Conservation (phyloP, 78 protist species). For the Thecamonas trahens region DNA sequence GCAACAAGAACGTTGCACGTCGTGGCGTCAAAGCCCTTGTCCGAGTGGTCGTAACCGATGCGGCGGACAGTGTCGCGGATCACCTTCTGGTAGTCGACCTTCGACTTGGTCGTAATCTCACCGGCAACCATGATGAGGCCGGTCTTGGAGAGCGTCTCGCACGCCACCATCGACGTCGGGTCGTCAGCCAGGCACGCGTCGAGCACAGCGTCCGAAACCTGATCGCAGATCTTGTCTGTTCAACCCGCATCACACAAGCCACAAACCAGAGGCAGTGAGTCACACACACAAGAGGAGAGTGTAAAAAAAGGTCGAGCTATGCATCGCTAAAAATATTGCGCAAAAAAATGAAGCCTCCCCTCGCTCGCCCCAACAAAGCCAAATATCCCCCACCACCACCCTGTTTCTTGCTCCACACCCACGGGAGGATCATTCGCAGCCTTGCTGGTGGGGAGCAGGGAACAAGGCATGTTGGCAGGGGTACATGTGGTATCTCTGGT, state of each 20-base stretch:
- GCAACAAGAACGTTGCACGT: constrained; percentile 93
- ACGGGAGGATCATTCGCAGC: too few relatives aligned
- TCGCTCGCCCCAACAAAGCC: too few relatives aligned
- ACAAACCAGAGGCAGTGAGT: neutral
- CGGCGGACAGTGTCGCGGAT: constrained; percentile 90
- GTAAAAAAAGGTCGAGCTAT: too few relatives aligned
- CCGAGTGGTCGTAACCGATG: constrained; percentile 92
- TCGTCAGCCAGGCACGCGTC: constrained; percentile 98
- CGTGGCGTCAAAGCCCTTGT: constrained; percentile 91
- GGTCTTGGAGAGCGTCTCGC: constrained; percentile 96
- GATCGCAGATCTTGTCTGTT: constrained; percentile 97
- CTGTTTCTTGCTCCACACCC: too few relatives aligned
- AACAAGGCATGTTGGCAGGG: too few relatives aligned
- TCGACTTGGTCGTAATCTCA: constrained; percentile 96
- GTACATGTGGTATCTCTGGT: too few relatives aligned
- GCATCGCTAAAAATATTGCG: too few relatives aligned
- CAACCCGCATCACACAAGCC: neutral
- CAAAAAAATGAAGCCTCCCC: too few relatives aligned
- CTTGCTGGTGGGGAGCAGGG: too few relatives aligned
- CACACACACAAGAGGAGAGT: too few relatives aligned
- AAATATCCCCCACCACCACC: too few relatives aligned
- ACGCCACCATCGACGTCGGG: constrained; percentile 93
- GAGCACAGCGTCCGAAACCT: constrained; percentile 97
- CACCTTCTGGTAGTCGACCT: constrained; percentile 92
- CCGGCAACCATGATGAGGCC: constrained; percentile 98